Conservation (phyloP, 345 rosid genomes). For the Hibiscus syriacus region DNA sequence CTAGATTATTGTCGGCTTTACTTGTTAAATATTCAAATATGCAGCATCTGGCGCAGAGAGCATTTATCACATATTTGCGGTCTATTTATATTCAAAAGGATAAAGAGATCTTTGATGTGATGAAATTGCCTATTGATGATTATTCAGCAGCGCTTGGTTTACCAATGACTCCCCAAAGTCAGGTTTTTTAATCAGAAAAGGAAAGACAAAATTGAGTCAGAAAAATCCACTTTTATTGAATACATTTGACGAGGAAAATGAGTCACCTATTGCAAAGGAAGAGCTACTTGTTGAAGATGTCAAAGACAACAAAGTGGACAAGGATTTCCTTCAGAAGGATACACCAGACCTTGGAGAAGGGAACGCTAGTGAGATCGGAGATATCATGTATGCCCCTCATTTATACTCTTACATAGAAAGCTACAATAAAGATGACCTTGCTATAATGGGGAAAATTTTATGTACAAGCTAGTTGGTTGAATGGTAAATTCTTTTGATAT, state of each 20-base stretch:
- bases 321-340: constrained; percentile 28
- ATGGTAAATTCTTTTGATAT: too few species aligned
- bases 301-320: constrained; percentile 30
- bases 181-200: constrained; percentile 50
- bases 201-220: constrained; percentile 29
- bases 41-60: constrained; percentile 71
- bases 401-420: neutral
- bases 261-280: constrained; percentile 18
- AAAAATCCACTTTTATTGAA: constrained; percentile 27
- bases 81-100: constrained; percentile 77
- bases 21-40: constrained; percentile 65
- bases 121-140: constrained; percentile 54
- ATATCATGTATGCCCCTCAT: constrained; percentile 39
- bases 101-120: constrained; percentile 81
- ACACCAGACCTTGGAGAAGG: constrained; percentile 26
- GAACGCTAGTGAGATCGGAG: constrained; percentile 28
- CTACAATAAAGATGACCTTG: neutral
- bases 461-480: too few species aligned
- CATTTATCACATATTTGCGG: constrained; percentile 75
- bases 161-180: constrained; percentile 74
- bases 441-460: too few species aligned
- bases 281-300: constrained; percentile 30
- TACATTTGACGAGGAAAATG: constrained; percentile 19
- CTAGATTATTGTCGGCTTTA: constrained; percentile 54
- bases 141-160: constrained; percentile 90